Evolutionary conservation across 2,329 filamentous ascomycete species (phyloP), one percentile per base, ranked within the genome.

Genomic region (Stylonectria norvegica): DNA sequence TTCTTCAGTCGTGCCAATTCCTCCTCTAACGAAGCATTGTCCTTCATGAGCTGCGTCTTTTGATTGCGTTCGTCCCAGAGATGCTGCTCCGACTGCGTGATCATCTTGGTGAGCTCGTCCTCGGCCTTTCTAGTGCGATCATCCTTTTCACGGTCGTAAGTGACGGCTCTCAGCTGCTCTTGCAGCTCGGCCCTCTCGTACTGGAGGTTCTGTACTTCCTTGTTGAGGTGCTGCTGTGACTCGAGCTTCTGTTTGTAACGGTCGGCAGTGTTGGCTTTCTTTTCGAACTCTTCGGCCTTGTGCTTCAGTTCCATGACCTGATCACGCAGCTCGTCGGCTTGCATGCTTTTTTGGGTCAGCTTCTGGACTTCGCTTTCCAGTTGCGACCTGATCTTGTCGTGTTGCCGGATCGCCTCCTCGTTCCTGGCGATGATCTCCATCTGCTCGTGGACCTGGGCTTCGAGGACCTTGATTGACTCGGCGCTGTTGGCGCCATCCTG

Each of bases 371-470:
- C 76, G 44, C 67, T 68, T 41, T 85, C 77, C 9, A 83, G 65
- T 51, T 86, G 77, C 15, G 75, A 73, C 38, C 58, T 60, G 8
- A 50, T 49, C 40, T 57, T 59, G 31, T 63, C 57, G 40, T 64
- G 57, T 17, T 53, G 59, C 9, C 64, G 60, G 34, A 68, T 67
- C n/a, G 46, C 51, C 59, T 90, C 86, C 51, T 88, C 78, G 17
- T 72, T 76, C 22, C 59, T 57, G 27, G 81, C 79, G 56, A 90
- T 89, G 35, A 88, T 70, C 42, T 83, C 75, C 59, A 87, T 82
- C 54, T 85, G 81, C 52, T 88, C 79, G 28, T 76, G 75, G 17
- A 83, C 67, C 49, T 76, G 75, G 30, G 68, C 65, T 50, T 82
- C 70, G 51, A 85, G 66, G 44, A 72, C 63, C 63, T 69, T 68